Conservation (phyloP, 257 asterid species). For the Solanum chiquidenum region DNA sequence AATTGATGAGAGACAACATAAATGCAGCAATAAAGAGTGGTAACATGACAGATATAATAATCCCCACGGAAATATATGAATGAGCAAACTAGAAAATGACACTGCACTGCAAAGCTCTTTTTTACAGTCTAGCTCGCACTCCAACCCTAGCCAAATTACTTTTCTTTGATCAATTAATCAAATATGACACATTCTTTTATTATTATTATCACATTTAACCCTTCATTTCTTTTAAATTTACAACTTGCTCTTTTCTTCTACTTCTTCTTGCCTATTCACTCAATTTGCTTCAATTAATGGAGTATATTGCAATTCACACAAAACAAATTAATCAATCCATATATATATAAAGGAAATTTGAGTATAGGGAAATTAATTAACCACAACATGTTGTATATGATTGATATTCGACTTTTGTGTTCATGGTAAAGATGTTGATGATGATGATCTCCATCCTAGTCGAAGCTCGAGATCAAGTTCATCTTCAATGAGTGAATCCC, state of each 20-base stretch:
- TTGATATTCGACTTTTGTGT: neutral
- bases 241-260: neutral
- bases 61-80: constrained; percentile 35
- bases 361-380: neutral
- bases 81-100: constrained; percentile 35
- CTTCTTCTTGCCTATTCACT: neutral
- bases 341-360: neutral
- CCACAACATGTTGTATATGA: neutral
- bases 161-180: neutral
- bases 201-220: neutral
- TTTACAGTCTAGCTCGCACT: constrained; percentile 19
- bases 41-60: constrained; percentile 1
- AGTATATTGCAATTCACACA: neutral
- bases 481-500: constrained; percentile 8
- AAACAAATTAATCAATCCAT: neutral
- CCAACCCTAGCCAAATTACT: constrained; percentile 15
- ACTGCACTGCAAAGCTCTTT: constrained; percentile 28
- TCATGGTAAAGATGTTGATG: constrained; percentile 2
- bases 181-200: neutral
- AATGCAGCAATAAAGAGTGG: neutral
- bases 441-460: constrained; percentile 22
- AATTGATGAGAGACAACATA: neutral
- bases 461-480: constrained; percentile 46
- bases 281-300: neutral
- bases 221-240: neutral